These are phyloP conservation scores for Phalaenopsis equestris DNA, from an alignment of 106 monocot species.

Conservation along the genomic window DNA sequence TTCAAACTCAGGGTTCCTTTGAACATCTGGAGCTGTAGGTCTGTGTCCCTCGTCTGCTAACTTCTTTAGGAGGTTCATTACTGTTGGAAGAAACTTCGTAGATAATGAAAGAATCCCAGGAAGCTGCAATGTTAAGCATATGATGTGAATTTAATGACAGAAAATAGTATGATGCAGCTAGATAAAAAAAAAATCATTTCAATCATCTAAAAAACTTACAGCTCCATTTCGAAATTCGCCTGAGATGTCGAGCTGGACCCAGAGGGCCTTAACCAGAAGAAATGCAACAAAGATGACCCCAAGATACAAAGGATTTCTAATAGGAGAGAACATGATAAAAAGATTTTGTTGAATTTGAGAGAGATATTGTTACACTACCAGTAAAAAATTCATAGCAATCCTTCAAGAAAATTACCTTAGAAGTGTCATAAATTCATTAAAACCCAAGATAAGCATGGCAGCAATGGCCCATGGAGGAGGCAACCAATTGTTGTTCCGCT, in stretches of 20 bases:
- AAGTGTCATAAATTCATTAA: constrained; percentile 95
- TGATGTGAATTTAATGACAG: background rate
- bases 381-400: background rate
- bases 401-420: constrained; percentile 41
- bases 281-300: constrained; percentile 67
- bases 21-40: constrained; percentile 28
- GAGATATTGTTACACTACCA: background rate
- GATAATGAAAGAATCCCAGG: constrained; percentile 73
- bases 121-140: constrained; percentile 38
- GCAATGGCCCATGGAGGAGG: constrained; percentile 95
- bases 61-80: constrained; percentile 82
- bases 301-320: constrained; percentile 87
- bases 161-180: background rate
- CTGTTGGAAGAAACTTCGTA: constrained; percentile 78
- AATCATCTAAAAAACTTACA: constrained; percentile 36
- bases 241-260: constrained; percentile 92
- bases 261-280: constrained; percentile 80
- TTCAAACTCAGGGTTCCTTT: constrained; percentile 32
- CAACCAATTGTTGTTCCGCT: constrained; percentile 84
- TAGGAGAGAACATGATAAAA: constrained; percentile 2
- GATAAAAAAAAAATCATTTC: background rate
- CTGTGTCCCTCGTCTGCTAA: constrained; percentile 79
- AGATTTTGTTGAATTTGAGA: background rate
- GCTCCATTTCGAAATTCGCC: constrained; percentile 78
- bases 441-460: constrained; percentile 74